Evolutionary conservation across 2,329 filamentous ascomycete species (phyloP), one percentile per base, ranked within the genome.

Genomic region (Nigrograna mackinnonii): DNA sequence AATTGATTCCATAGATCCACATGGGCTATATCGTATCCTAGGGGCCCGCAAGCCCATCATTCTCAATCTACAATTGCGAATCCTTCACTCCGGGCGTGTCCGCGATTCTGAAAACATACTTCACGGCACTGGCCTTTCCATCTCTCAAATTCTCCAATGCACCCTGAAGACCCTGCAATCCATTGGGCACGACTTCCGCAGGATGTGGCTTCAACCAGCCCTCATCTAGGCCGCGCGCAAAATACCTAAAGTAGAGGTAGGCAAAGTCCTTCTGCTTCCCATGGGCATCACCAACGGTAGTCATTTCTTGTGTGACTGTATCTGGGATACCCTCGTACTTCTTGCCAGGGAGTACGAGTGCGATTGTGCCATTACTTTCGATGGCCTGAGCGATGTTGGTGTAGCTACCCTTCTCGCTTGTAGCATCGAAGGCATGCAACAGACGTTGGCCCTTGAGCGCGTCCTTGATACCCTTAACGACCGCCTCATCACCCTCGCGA

Each of bases 111-210:
- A 82, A 80, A 1, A 87, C 78, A 68, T 84, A 86, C 67, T 87
- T 87, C 1, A 80, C 72, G 1, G 75, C 84, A 54, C 79, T 84
- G 17, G 79, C 82, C 62, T 79, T 82, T 0, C 84, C 84, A 20
- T 72, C 73, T 58, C 76, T 79, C 57, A 87, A 60, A 48, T 80
- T 77, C 50, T 64, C 61, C 62, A 87, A 56, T 0, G 69, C 83
- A 22, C 57, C 65, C 54, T 83, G 67, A 2, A 85, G 62, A 1
- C 82, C 80, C 4, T 60, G 69, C 37, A 86, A 52, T 0, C 82
- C 82, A 3, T 80, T 79, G 0, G 73, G 66, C 1, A 82, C 61
- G 11, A 83, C 69, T 60, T 82, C 77, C 33, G 69, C 62, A 31
- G 76, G 76, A 58, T 82, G 79, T 5, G 62, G 54, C 46, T 60